A percentile compares a stretch with the other conserved stretches of the same genome.
Evolutionary conservation across 352 stramenopile genomes (phyloP).

Genomic region (Pythium aphanidermatum): DNA sequence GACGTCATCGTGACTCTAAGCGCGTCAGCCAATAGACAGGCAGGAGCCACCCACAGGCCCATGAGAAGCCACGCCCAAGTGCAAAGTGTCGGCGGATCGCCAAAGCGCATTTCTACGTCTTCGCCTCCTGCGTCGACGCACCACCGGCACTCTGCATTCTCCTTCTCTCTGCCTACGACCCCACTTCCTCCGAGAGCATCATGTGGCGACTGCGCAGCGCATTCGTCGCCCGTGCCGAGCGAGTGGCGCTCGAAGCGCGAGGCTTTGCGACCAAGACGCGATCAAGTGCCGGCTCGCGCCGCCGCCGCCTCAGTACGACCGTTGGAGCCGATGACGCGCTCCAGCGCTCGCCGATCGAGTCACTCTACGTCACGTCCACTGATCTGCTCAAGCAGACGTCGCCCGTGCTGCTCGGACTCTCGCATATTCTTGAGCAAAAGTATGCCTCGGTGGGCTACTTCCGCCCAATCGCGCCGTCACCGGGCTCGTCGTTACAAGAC

Average conservation of each 20-base stretch:
- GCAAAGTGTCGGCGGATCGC: not conserved
- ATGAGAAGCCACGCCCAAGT: not conserved
- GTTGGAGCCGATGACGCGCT: conserved; percentile 1
- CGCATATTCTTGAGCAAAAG: conserved; percentile 68
- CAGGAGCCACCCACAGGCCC: not conserved
- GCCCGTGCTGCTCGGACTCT: conserved; percentile 59
- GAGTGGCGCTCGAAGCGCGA: not conserved
- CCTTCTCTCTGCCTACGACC: no score
- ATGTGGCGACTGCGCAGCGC: conserved; percentile 14
- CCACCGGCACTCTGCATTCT: no score
- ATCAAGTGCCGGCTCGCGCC: no score
- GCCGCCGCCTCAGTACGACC: conserved; percentile 11
- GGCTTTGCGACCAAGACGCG: conserved; percentile 8
- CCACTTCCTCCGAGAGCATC: not conserved
- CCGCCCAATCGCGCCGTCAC: conserved; percentile 54
- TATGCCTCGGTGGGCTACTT: conserved; percentile 72
- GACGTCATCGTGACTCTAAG: conserved; percentile 11
- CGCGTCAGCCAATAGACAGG: conserved; percentile 13
- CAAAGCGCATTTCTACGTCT: not conserved
- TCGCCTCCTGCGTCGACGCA: no score
- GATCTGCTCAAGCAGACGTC: conserved; percentile 56
- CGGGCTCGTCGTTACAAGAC: conserved; percentile 27
- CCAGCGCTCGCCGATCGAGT: conserved; percentile 39
- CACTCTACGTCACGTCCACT: conserved; percentile 65
- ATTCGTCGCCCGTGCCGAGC: conserved; percentile 6